These are phyloP conservation scores for Trichocomaceae sp. DNA, from an alignment of 2,329 filamentous ascomycete species.

Conservation along the genomic window DNA sequence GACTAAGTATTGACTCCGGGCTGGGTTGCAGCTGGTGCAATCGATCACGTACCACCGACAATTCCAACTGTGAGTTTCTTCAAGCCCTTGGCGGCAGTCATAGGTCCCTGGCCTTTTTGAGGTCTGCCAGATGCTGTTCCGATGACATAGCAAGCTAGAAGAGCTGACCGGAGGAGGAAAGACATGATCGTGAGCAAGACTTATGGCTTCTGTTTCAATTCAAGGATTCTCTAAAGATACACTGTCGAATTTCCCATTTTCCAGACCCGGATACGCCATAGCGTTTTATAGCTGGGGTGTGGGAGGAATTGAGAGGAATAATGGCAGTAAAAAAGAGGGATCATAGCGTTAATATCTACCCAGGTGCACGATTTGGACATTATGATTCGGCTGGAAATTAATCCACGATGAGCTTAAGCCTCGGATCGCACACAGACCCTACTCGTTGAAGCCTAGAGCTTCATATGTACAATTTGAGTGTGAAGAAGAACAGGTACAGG, in stretches of 20 bases:
- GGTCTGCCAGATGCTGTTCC: constrained; percentile 5
- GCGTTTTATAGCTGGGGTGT: not conserved
- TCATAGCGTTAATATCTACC: not conserved
- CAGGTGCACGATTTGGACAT: not conserved
- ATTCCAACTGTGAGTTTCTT: constrained; percentile 6
- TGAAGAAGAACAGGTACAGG: no score
- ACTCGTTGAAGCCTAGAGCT: no score
- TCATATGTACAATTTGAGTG: no score
- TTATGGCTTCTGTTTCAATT: not conserved
- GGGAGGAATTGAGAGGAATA: not conserved
- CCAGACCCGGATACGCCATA: not conserved
- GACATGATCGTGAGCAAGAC: not conserved
- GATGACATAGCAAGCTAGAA: not conserved
- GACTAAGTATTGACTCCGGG: not conserved
- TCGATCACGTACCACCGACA: constrained; percentile 5
- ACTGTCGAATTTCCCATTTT: not conserved
- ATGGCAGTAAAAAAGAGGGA: no score
- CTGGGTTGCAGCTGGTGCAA: not conserved
- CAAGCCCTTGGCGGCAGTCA: constrained; percentile 3
- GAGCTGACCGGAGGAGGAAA: not conserved
- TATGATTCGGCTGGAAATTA: not conserved
- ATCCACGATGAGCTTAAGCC: not conserved
- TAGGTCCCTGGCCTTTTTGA: constrained; percentile 3
- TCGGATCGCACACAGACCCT: not conserved
- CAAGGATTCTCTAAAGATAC: not conserved